These are phyloP conservation scores for Gelatoporia subvermispora DNA, from an alignment of 768 basidiomycete species.

Conservation along the genomic window DNA sequence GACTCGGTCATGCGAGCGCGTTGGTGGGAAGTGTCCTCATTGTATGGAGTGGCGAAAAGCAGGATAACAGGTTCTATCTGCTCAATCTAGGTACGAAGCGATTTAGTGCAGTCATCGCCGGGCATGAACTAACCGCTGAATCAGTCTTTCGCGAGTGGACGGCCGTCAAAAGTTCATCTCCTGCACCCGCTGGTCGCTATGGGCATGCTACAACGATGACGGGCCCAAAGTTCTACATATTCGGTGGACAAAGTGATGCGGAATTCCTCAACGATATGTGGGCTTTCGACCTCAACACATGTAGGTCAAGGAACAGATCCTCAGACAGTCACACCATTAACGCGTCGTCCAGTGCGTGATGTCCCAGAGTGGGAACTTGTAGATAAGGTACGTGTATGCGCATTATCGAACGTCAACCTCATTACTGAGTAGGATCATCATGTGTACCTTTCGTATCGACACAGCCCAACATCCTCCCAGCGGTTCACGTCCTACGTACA, in stretches of 20 bases:
- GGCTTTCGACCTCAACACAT: conserved; percentile 91
- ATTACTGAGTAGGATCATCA: too few relatives aligned
- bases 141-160: conserved; percentile 95
- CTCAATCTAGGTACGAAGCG: conserved; percentile 77
- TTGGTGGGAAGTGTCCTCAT: conserved; percentile 94
- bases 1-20: conserved; percentile 96
- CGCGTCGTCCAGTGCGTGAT: too few relatives aligned
- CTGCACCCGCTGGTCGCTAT: conserved; percentile 83
- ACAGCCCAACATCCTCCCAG: too few relatives aligned
- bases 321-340: too few relatives aligned
- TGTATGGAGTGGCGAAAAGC: conserved; percentile 98
- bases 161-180: conserved; percentile 68
- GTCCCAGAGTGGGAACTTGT: too few relatives aligned
- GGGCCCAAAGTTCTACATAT: conserved; percentile 88
- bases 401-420: too few relatives aligned
- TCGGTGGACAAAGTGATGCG: conserved; percentile 94
- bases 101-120: background rate
- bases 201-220: conserved; percentile 94
- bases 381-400: too few relatives aligned
- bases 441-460: too few relatives aligned
- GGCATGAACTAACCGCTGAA: background rate
- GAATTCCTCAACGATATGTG: conserved; percentile 93
- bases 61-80: conserved; percentile 91
- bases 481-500: too few relatives aligned
- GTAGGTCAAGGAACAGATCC: too few relatives aligned